phyloP scores from a whole-genome alignment of 2,329 filamentous ascomycete species.

The Cercospora zeina region DNA sequence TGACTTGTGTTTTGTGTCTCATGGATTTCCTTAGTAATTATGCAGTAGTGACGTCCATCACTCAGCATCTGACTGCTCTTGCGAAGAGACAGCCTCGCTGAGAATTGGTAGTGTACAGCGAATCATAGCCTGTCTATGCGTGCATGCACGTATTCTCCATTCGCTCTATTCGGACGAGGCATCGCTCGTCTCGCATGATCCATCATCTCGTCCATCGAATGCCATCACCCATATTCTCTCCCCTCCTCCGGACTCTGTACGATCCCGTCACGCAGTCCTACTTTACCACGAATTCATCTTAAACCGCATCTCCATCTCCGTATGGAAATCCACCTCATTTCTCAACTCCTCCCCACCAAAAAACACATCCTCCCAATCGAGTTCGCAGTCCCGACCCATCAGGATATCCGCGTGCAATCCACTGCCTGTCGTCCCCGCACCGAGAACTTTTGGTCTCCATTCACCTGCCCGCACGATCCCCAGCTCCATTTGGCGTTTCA shows the following conservation, averaged over 20 bases:
- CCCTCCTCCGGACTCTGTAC: not conserved
- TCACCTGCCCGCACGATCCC: conserved; percentile 78
- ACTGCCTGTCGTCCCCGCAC: conserved; percentile 42
- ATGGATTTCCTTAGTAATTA: conserved; percentile 6
- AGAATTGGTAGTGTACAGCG: conserved; percentile 22
- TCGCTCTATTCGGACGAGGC: not conserved
- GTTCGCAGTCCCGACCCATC: conserved; percentile 68
- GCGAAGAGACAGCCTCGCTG: not conserved
- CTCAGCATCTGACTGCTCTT: not conserved
- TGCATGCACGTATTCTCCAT: not conserved
- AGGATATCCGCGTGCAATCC: conserved; percentile 85
- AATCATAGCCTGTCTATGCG: conserved; percentile 17
- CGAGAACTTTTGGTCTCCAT: conserved; percentile 72
- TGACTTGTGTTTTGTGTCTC: not conserved
- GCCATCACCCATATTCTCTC: not conserved
- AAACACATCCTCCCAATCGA: conserved; percentile 94
- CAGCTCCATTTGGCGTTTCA: conserved; percentile 91
- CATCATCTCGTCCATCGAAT: not conserved
- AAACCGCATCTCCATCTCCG: conserved; percentile 91
- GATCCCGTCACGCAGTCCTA: not conserved
- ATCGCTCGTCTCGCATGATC: conserved; percentile 5
- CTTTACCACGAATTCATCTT: conserved; percentile 64
- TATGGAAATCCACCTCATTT: conserved; percentile 70
- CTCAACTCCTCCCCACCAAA: conserved; percentile 67
- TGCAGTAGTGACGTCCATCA: conserved; percentile 8